Base-by-base conservation (phyloP, 352 stramenopile genomes). In the Vaucheria bursata region DNA sequence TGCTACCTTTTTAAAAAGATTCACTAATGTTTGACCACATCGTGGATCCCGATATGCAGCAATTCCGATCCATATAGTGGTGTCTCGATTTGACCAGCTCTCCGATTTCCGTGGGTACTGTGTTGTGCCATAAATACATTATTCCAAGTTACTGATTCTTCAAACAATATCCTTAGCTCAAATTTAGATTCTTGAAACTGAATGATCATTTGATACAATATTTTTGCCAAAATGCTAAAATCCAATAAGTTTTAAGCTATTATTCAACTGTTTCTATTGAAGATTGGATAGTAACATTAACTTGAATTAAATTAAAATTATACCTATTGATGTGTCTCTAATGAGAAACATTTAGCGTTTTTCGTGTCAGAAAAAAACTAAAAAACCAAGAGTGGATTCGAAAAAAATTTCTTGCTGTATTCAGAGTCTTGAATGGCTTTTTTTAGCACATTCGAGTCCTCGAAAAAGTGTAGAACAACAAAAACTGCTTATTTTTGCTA, bases 1-100 rank as follows among this genome's bases (percentile, higher is more conserved):
- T 12, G 45, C 45, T 7, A 75, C 79, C 59, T 85, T 83, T 53
- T 39, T 85, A 70, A 84, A 85, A 64, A 85, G 67, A 67, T 85
- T 85, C 75, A 80, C 79, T 39, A 85, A 68, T 31, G 79, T 85
- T 38, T 79, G 32, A 29, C 71, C 71, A 73, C 79, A 85, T 32
- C 71, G 67, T 29, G 39, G 37, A 67, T 85, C 79, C 25, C 79
- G 49, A 52, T 72, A 84, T 4, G 79, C 81, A 12, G 79, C 75
- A 29, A 84, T 84, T 6, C 66, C 75, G 37, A 75, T 67, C 79
- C 75, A 82, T 33, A 84, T n/a, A 32, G 33, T 84, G 18, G 79
- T 80, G 67, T 84, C 79, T 12, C 32, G 53, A 29, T 38, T 8
- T 12, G 34, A 45, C 79, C 79, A 84, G 29, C 70, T 80, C 40